Conservation (phyloP, 2,329 filamentous ascomycete species). For the Aotearoamyces nothofagi region DNA sequence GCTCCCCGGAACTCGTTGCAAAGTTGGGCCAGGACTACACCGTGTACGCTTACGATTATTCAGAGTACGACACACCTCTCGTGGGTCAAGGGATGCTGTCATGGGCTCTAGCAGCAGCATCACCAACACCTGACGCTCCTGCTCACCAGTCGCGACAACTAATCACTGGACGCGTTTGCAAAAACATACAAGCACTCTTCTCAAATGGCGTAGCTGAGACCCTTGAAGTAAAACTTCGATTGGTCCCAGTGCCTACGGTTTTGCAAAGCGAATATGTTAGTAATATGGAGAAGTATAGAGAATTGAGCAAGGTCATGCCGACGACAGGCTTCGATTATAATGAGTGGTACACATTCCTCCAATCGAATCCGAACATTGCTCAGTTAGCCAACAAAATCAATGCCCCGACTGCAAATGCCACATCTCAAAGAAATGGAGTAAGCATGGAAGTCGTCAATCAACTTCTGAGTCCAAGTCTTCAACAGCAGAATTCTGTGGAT, state of each 20-base stretch:
- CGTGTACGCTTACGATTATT: slow-evolving; percentile 95
- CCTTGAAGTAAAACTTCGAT: slow-evolving; percentile 79
- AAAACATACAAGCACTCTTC: slow-evolving; percentile 73
- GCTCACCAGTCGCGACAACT: slow-evolving; percentile 48
- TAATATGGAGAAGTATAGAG: slow-evolving; percentile 44
- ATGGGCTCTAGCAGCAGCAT: slow-evolving; percentile 49
- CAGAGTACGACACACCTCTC: slow-evolving; percentile 81
- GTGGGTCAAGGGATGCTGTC: slow-evolving; percentile 95
- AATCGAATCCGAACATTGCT: slow-evolving; percentile 44
- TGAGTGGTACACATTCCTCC: slow-evolving; percentile 67
- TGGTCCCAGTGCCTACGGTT: slow-evolving; percentile 54
- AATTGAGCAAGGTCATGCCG: slow-evolving; percentile 38
- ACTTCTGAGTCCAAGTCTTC: slow-evolving; percentile 15
- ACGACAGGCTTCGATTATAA: slow-evolving; percentile 51
- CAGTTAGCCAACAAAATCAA: slow-evolving; percentile 18
- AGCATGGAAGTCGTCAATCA: slow-evolving; percentile 20
- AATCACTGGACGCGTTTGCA: slow-evolving; percentile 81
- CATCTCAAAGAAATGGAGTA: slow-evolving; percentile 12
- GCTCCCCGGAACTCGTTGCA: slow-evolving; percentile 74
- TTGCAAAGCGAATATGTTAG: slow-evolving; percentile 43
- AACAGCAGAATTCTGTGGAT: slow-evolving; percentile 9
- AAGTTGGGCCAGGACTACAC: slow-evolving; percentile 67
- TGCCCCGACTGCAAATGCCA: slow-evolving; percentile 4
- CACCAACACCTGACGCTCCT: slow-evolving; percentile 35
- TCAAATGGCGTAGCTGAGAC: slow-evolving; percentile 73